Evolutionary conservation across 2,329 filamentous ascomycete species (phyloP).

Genomic region (Microthyrium microscopicum): DNA sequence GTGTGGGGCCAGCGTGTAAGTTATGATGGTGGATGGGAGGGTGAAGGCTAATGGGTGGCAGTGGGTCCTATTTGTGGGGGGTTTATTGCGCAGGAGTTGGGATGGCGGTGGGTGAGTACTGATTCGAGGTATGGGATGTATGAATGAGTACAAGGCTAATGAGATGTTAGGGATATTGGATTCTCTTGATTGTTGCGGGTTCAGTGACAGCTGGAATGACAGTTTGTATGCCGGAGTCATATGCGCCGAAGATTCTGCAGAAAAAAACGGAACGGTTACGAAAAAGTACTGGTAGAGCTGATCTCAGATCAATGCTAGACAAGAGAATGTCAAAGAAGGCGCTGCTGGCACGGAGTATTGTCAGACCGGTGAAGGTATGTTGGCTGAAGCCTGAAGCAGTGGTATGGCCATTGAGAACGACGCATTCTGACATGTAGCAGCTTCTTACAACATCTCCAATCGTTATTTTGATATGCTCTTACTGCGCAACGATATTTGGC

Average conservation of each 20-base stretch:
- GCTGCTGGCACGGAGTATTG: constrained; percentile 8
- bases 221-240: constrained; percentile 11
- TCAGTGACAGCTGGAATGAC: constrained; percentile 9
- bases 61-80: constrained; percentile 11
- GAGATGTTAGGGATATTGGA: no score
- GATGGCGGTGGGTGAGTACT: constrained; percentile 12
- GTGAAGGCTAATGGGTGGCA: no score
- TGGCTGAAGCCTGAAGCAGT: constrained; percentile 29
- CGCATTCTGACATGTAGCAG: constrained; percentile 1
- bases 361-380: constrained; percentile 11
- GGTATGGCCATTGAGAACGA: constrained; percentile 10
- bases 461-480: constrained; percentile 10
- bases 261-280: constrained; percentile 10
- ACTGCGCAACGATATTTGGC: constrained; percentile 13
- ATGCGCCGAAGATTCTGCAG: constrained; percentile 10
- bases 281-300: constrained; percentile 10
- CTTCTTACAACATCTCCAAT: constrained; percentile 11
- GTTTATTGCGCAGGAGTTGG: constrained; percentile 10
- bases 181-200: constrained; percentile 10
- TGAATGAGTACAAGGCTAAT: no score
- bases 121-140: no score
- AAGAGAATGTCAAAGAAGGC: background rate
- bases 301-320: constrained; percentile 9
- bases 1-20: constrained; percentile 3
- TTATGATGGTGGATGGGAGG: no score